A percentile compares a stretch with the other conserved stretches of the same genome.
Evolutionary conservation across 2,329 filamentous ascomycete genomes (phyloP).

Genomic region (Karstenula rhodostoma): DNA sequence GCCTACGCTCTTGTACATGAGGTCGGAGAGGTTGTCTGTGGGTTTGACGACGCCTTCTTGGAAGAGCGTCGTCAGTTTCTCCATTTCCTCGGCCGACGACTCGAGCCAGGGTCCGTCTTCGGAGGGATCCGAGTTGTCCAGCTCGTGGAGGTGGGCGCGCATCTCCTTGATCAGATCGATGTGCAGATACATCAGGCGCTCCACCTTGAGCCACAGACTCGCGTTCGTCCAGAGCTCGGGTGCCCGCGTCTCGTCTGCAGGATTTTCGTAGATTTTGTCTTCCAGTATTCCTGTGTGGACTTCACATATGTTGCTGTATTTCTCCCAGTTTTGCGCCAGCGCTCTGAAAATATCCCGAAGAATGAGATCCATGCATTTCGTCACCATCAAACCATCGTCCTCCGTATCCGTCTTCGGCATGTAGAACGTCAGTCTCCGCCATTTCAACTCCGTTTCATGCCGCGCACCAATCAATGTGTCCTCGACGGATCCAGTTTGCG

Average conservation of each 20-base stretch:
- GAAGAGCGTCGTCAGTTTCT: constrained; percentile 57
- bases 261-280: constrained; percentile 60
- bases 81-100: constrained; percentile 51
- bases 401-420: constrained; percentile 54
- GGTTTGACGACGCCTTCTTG: constrained; percentile 61
- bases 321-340: constrained; percentile 56
- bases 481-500: constrained; percentile 55
- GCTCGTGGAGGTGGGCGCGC: constrained; percentile 52
- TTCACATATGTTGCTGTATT: constrained; percentile 55
- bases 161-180: constrained; percentile 58
- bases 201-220: constrained; percentile 60
- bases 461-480: constrained; percentile 61
- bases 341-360: constrained; percentile 60
- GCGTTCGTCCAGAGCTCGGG: constrained; percentile 62
- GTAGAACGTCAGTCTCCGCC: constrained; percentile 62
- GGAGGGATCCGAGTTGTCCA: constrained; percentile 46
- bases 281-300: constrained; percentile 59
- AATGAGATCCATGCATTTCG: constrained; percentile 61
- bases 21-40: constrained; percentile 58
- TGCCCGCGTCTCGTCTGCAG: constrained; percentile 61
- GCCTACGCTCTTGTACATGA: constrained; percentile 62
- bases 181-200: constrained; percentile 61
- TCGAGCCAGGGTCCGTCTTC: constrained; percentile 53
- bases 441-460: constrained; percentile 61
- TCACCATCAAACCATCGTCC: constrained; percentile 53